These are phyloP conservation scores for Vigna nakashimae DNA, from an alignment of 306 rosid genomes.

Conservation along the genomic window DNA sequence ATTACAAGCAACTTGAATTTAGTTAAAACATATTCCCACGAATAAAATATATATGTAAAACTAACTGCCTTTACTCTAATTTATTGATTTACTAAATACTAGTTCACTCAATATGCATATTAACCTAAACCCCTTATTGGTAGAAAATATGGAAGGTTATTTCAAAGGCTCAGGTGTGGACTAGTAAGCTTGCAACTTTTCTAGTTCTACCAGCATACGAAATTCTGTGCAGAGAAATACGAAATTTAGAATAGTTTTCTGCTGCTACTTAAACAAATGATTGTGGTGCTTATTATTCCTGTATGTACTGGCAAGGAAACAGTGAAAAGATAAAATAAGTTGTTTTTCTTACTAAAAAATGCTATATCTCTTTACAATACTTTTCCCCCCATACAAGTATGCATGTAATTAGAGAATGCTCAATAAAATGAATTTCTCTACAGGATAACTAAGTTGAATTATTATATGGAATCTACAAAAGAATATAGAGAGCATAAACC, in stretches of 20 bases:
- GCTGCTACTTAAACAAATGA: slow-evolving; percentile 21
- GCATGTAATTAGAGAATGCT: not conserved
- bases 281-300: slow-evolving; percentile 20
- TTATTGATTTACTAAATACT: slow-evolving; percentile 1
- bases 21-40: slow-evolving; percentile 18
- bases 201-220: slow-evolving; percentile 3
- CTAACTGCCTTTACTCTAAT: slow-evolving; percentile 23
- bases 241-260: slow-evolving; percentile 1
- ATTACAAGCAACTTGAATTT: slow-evolving; percentile 37
- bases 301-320: not conserved
- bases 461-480: not conserved
- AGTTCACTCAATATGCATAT: slow-evolving; percentile 33
- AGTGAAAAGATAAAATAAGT: slow-evolving; percentile 29
- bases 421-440: slow-evolving; percentile 24
- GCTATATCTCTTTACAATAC: not conserved
- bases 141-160: slow-evolving; percentile 10
- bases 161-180: slow-evolving; percentile 31
- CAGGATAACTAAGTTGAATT: slow-evolving; percentile 13
- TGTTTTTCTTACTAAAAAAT: not conserved
- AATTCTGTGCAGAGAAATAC: slow-evolving; percentile 2
- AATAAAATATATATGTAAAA: not conserved
- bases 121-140: not conserved
- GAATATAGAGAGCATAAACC: slow-evolving; percentile 13
- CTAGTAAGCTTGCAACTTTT: slow-evolving; percentile 13
- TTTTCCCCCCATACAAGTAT: slow-evolving; percentile 1